Evolutionary conservation across 768 basidiomycete species (phyloP), one percentile per base, ranked within the genome.

Genomic region (Lentinula sp.): DNA sequence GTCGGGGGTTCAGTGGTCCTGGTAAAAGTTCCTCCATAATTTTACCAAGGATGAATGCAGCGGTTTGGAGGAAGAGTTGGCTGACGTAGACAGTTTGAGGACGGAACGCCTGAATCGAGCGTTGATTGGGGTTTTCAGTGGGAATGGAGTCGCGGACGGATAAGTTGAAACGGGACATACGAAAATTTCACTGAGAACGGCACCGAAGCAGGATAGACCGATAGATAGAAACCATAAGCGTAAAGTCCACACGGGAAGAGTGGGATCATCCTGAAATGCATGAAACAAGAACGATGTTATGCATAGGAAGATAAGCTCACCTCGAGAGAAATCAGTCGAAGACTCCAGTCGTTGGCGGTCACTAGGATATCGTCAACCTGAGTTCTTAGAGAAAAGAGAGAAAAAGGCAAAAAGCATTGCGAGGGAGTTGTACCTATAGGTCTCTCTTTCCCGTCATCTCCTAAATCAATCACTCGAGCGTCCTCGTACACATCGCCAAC

Each of bases 21-120:
- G 64, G 64, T 9, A 65, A 21, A 37, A 65, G 11, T 40, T 60
- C 59, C 52, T 65, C 62, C 46, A 63, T 54, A 9, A 63, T 31
- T 16, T 56, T 49, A 23, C 64, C 64, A 28, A 65, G 60, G 32
- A 63, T 57, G 43, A 63, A 65, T 6, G 51, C 64, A 28, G 57
- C 48, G n/a, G 59, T 60, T 42, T 65, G 64, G 1, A 65, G 45
- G 52, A 65, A 65, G n/a, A 65, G 60, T 57, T 65, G 64, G n/a
- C 52, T 56, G 57, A 63, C 64, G 45, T 63, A 65, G 45, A 65
- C 62, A 31, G 37, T 57, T 76, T 76, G 67, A 76, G 77, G 63
- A 76, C 77, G 71, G 77, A 79, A 21, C 75, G 76, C 5, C 77
- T 76, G 4, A 76, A 2, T 59, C 16, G 2, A 37, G 9, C 5